phyloP scores from a whole-genome alignment of 768 basidiomycete species.

The Crassisporium funariophilum region DNA sequence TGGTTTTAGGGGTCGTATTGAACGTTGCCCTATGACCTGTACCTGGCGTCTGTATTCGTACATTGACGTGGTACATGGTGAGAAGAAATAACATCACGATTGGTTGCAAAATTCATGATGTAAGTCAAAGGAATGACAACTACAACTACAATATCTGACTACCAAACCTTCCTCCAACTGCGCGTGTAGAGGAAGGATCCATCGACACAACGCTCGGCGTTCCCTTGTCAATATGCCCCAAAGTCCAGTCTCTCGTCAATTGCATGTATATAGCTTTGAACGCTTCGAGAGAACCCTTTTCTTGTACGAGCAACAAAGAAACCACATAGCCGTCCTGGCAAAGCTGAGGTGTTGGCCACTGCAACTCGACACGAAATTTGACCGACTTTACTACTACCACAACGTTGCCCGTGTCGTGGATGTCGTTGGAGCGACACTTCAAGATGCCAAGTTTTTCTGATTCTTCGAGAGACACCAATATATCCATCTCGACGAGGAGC shows the following conservation, averaged over 20 bases:
- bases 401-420: constrained; percentile 54
- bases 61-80: no score
- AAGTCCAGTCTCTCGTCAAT: constrained; percentile 69
- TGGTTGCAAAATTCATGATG: not conserved
- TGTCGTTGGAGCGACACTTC: constrained; percentile 76
- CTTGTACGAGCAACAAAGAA: constrained; percentile 69
- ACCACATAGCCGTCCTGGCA: constrained; percentile 48
- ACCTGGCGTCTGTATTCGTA: no score
- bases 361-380: constrained; percentile 82
- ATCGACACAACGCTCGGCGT: constrained; percentile 7
- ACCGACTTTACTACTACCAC: constrained; percentile 65
- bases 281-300: constrained; percentile 83
- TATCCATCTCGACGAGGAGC: constrained; percentile 71
- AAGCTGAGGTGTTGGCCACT: constrained; percentile 44
- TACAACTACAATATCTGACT: constrained; percentile 5
- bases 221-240: constrained; percentile 39
- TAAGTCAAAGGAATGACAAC: not conserved
- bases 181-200: constrained; percentile 5
- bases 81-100: no score
- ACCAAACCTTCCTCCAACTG: constrained; percentile 5
- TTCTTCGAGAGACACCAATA: constrained; percentile 66
- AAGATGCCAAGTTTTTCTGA: constrained; percentile 66
- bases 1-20: no score
- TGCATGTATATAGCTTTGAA: constrained; percentile 76
- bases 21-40: no score